Percentiles rank a stretch among this genome's conserved stretches.
phyloP scores from a whole-genome alignment of 257 asterid species.

The Anisodus tanguticus region DNA sequence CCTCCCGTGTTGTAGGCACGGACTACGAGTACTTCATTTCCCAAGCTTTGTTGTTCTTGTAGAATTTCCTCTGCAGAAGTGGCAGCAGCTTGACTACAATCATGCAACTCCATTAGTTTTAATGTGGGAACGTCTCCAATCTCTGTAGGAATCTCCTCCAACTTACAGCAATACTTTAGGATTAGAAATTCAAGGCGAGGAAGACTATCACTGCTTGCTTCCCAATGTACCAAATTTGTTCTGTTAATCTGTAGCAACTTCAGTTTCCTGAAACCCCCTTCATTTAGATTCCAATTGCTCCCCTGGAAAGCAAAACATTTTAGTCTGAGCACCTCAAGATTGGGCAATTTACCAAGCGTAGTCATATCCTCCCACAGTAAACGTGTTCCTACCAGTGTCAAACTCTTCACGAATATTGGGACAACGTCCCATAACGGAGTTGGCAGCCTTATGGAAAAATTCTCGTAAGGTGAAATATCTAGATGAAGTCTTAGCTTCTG shows the following conservation, averaged over 20 bases:
- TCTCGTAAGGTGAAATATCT: background rate
- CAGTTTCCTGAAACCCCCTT: constrained; percentile 29
- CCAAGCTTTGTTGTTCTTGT: constrained; percentile 23
- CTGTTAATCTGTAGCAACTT: background rate
- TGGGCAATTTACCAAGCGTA: constrained; percentile 27
- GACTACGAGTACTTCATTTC: constrained; percentile 24
- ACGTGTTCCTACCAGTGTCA: background rate
- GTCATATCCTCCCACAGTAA: background rate
- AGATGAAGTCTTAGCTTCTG: background rate
- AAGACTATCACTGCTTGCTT: constrained; percentile 21
- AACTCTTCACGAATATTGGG: background rate
- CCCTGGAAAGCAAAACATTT: background rate
- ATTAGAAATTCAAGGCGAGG: constrained; percentile 31
- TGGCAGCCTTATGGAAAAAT: background rate
- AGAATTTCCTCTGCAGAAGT: constrained; percentile 26
- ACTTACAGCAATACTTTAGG: background rate
- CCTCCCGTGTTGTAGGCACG: too few species aligned
- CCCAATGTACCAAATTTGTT: constrained; percentile 20
- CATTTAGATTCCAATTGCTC: constrained; percentile 30
- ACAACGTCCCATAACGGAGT: background rate
- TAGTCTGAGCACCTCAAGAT: constrained; percentile 36
- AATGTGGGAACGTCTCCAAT: constrained; percentile 30
- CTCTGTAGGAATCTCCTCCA: constrained; percentile 29
- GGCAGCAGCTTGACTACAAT: background rate
- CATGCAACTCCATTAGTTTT: background rate